These are phyloP conservation scores for Hyaloperonospora brassicae DNA, from an alignment of 352 stramenopile species.

Conservation along the genomic window DNA sequence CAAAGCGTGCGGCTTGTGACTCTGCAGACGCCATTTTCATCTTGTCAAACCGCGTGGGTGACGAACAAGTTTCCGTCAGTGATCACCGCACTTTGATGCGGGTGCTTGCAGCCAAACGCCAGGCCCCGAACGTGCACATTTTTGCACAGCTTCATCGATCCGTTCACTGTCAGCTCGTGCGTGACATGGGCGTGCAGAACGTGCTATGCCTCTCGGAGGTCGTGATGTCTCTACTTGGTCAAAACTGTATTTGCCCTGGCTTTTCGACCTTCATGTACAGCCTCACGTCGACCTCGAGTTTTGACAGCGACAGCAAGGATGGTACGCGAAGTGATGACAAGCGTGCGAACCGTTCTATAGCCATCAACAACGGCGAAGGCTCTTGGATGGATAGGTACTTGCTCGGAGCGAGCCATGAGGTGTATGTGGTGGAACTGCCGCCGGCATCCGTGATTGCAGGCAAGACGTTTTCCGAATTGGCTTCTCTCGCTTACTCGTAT, in stretches of 20 bases:
- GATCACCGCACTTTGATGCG: constrained; percentile 80
- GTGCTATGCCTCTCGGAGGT: constrained; percentile 75
- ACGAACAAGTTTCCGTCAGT: constrained; percentile 60
- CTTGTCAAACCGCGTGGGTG: constrained; percentile 46
- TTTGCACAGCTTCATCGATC: constrained; percentile 77
- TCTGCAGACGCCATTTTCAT: constrained; percentile 74
- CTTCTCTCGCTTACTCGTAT: constrained; percentile 64
- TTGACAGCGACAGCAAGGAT: constrained; percentile 38
- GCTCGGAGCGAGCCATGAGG: constrained; percentile 62
- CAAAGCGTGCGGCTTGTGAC: constrained; percentile 55
- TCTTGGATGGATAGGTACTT: constrained; percentile 72
- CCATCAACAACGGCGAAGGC: constrained; percentile 27
- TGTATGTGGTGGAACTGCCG: constrained; percentile 69
- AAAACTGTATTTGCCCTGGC: constrained; percentile 80
- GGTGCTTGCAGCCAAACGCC: constrained; percentile 61
- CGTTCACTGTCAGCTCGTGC: constrained; percentile 63
- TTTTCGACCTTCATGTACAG: constrained; percentile 87
- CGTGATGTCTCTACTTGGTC: constrained; percentile 67
- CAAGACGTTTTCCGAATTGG: constrained; percentile 74
- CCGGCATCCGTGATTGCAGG: constrained; percentile 41
- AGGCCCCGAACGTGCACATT: constrained; percentile 38
- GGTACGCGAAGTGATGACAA: constrained; percentile 24
- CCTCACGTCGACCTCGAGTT: constrained; percentile 74
- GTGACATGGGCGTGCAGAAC: constrained; percentile 71
- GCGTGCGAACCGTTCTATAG: constrained; percentile 16